Conservation (phyloP, 73 alveolate genomes). For the Paramecium sexaurelia region DNA sequence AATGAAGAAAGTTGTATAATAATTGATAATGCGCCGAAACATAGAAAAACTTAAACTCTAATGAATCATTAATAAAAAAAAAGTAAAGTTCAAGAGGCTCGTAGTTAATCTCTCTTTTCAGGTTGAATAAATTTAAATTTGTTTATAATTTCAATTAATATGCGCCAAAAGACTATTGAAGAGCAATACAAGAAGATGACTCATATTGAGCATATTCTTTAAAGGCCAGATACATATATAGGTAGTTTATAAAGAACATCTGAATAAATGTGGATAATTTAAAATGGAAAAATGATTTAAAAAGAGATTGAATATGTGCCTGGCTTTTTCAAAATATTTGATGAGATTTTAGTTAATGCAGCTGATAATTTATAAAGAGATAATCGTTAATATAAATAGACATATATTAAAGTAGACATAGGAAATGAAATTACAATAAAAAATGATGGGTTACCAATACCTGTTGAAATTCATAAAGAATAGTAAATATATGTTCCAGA, state of each 20-base stretch:
- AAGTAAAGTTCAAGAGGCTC: background rate
- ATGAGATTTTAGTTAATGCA: slow-evolving; percentile 99
- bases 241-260: slow-evolving; percentile 83
- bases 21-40: background rate
- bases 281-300: slow-evolving; percentile 77
- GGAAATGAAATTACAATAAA: slow-evolving; percentile 82
- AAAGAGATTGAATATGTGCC: slow-evolving; percentile 94
- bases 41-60: slow-evolving; percentile 20
- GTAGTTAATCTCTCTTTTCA: background rate
- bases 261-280: slow-evolving; percentile 87
- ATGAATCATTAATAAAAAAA: background rate
- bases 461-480: slow-evolving; percentile 92
- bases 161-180: slow-evolving; percentile 77
- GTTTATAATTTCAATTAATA: background rate
- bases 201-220: slow-evolving; percentile 91
- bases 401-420: slow-evolving; percentile 87
- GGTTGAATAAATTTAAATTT: background rate
- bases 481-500: slow-evolving; percentile 97
- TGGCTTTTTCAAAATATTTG: slow-evolving; percentile 93
- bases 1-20: background rate
- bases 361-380: slow-evolving; percentile 98
- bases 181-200: slow-evolving; percentile 92
- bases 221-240: slow-evolving; percentile 99
- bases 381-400: slow-evolving; percentile 75
- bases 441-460: slow-evolving; percentile 97